Percentiles rank a stretch among this genome's conserved stretches.
Conservation (phyloP, 257 asterid genomes). For the Nicotiana sylvestris region DNA sequence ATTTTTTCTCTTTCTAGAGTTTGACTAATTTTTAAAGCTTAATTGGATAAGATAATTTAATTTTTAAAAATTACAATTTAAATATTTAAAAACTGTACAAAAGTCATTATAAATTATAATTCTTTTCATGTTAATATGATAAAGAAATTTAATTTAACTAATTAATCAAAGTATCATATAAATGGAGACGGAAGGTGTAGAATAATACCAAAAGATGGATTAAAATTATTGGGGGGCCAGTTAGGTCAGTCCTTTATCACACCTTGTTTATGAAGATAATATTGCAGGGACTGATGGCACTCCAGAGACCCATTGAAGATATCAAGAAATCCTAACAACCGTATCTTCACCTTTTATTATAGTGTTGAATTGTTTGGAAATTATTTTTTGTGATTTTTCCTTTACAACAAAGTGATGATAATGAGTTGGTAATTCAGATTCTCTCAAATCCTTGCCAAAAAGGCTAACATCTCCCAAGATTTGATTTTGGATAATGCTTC, state of each 20-base stretch:
- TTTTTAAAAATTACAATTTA: no score
- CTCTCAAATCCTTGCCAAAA: conserved; percentile 4
- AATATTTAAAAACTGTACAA: no score
- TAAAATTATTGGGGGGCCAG: neutral
- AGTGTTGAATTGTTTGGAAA: neutral
- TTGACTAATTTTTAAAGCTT: no score
- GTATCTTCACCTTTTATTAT: neutral
- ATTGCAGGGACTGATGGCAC: neutral
- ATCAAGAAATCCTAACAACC: neutral
- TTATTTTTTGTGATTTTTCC: neutral
- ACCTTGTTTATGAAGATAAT: neutral
- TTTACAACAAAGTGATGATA: neutral
- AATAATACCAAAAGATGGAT: neutral
- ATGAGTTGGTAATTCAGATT: no score
- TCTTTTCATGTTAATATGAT: no score
- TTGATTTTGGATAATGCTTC: neutral
- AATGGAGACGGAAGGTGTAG: no score
- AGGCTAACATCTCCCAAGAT: neutral
- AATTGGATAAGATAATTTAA: no score
- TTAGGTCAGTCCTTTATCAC: neutral
- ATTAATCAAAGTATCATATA: no score
- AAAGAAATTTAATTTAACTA: no score
- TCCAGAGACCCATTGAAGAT: neutral
- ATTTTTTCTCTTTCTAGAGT: no score
- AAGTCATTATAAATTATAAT: no score